Evolutionary conservation across 768 basidiomycete species (phyloP), one percentile per base, ranked within the genome.

Genomic region (Coprinellus micaceus): DNA sequence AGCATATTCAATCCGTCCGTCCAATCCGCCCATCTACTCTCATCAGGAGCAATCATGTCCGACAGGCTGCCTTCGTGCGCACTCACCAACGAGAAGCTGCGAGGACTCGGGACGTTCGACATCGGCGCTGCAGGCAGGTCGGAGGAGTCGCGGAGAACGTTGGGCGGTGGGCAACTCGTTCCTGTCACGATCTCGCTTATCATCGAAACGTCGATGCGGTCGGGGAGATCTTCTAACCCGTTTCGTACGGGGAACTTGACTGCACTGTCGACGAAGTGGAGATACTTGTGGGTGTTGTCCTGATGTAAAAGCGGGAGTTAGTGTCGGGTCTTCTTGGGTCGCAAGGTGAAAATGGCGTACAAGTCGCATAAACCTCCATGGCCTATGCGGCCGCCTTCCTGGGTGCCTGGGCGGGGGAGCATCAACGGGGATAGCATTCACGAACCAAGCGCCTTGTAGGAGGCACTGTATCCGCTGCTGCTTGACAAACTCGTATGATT

Each of bases 1-100:
- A 95, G 78, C 85, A 95, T 89, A 63, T 91, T 91, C 69, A 96
- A 66, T 3, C 93, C 94, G 68, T 96, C 94, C 2, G 91, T 91
- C 94, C 94, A 96, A 71, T 96, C 94, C 15, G 91, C 88, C 88
- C 90, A 94, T 17, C 87, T 77, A 17, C 85, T 83, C 52, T 82
- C 80, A 68, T 93, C 84, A 26, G 86, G 83, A 2, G 91, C 89
- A 62, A 91, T 85, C 56, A 86, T 82, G 66, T 92, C 89, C 3
- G 88, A 90, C 56, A 92, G 66, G 2, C 87, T 85, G 19, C 82
- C 85, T 62, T 88, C 88, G 62, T 80, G 83, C 6, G 82, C 77
- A 56, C 81, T 86, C 51, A 91, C 69, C 49, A 94, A 71, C 9
- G 89, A 88, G 69, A 94, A 94, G 3, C 89, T 89, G 22, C 90